A percentile compares a stretch with the other conserved stretches of the same genome.
phyloP scores from a whole-genome alignment of 352 stramenopile species.

The Globisporangium viniferum region DNA sequence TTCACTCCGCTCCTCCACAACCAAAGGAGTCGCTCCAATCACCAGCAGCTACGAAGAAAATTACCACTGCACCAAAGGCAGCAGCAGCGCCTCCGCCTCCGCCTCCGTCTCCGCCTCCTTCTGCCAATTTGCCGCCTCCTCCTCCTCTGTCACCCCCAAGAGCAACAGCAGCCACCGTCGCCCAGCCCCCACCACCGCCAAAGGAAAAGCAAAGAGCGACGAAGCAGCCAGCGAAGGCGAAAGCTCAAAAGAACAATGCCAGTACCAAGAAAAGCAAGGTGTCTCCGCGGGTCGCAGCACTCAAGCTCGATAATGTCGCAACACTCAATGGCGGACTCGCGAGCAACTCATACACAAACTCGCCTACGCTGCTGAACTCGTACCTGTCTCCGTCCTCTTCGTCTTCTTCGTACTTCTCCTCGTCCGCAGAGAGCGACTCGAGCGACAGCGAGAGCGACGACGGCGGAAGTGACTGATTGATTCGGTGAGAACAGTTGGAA shows the following conservation, averaged over 20 bases:
- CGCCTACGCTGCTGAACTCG: constrained; percentile 45
- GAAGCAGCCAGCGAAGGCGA: constrained; percentile 19
- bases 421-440: constrained; percentile 71
- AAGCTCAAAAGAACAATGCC: constrained; percentile 5
- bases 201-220: constrained; percentile 15
- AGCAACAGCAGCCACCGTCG: neutral
- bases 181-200: constrained; percentile 20
- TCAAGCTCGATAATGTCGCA: constrained; percentile 14
- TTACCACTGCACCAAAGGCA: neutral
- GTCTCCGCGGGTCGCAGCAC: constrained; percentile 10
- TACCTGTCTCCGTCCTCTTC: constrained; percentile 68
- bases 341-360: constrained; percentile 26
- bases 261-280: constrained; percentile 13
- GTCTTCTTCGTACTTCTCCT: constrained; percentile 82
- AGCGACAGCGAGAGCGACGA: constrained; percentile 31
- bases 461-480: constrained; percentile 40
- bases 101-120: constrained; percentile 1
- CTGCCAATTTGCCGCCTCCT: constrained; percentile 18
- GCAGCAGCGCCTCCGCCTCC: neutral
- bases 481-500: neutral
- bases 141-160: constrained; percentile 15
- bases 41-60: constrained; percentile 4
- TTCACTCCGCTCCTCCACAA: constrained; percentile 1
- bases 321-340: neutral
- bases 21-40: constrained; percentile 1